phyloP scores from a whole-genome alignment of 495 filamentous ascomycete genomes.

The Aspergillus nanangensis region DNA sequence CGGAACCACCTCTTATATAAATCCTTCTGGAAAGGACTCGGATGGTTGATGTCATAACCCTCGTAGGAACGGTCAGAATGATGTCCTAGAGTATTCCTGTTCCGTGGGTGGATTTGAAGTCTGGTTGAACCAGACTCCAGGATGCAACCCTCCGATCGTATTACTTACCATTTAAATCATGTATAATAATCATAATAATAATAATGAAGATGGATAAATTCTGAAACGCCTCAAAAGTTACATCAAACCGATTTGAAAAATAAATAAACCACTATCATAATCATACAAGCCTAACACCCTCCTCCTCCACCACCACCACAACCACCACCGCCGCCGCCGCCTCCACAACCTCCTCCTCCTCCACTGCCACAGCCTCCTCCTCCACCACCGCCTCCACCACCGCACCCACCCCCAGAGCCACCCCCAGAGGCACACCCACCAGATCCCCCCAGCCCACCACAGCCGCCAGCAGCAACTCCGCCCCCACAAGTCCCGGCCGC shows the following conservation, averaged over 20 bases:
- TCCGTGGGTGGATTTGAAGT: too few species aligned
- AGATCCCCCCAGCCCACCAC: slow-evolving; percentile 39
- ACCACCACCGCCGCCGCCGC: slow-evolving; percentile 16
- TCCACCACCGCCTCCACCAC: slow-evolving; percentile 34
- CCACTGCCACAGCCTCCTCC: slow-evolving; percentile 30
- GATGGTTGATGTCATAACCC: not conserved
- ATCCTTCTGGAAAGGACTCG: not conserved
- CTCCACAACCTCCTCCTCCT: slow-evolving; percentile 17
- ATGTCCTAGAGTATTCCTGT: too few species aligned
- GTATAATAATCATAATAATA: too few species aligned
- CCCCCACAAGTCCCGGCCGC: slow-evolving; percentile 47
- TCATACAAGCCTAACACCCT: too few species aligned
- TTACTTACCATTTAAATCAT: too few species aligned
- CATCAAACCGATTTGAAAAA: not conserved
- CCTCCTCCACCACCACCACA: slow-evolving; percentile 17
- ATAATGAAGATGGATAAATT: too few species aligned
- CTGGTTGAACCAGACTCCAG: too few species aligned
- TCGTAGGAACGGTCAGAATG: not conserved
- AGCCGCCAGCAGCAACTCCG: slow-evolving; percentile 49
- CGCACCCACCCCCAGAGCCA: slow-evolving; percentile 36
- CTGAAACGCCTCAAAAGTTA: too few species aligned
- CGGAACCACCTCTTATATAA: too few species aligned
- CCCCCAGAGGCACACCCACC: slow-evolving; percentile 31
- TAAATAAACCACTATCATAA: too few species aligned
- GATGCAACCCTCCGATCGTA: too few species aligned